phyloP scores from a whole-genome alignment of 306 rosid genomes.

The Prunus persica region DNA sequence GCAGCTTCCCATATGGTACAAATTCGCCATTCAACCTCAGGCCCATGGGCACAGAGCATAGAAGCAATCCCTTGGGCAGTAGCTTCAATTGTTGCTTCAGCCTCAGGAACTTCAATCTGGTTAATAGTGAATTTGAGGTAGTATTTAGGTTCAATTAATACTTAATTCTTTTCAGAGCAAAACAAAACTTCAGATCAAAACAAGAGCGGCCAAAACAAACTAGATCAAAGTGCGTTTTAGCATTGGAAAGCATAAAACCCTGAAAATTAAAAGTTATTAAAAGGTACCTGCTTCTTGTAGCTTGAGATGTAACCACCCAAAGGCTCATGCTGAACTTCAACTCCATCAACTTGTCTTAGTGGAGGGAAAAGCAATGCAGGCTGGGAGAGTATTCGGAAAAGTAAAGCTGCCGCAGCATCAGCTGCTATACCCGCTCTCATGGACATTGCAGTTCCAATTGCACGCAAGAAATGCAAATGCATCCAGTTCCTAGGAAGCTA shows the following conservation, averaged over 20 bases:
- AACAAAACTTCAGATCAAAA: background rate
- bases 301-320: slow-evolving; percentile 70
- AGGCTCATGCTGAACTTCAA: slow-evolving; percentile 81
- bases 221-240: background rate
- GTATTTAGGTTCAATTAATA: background rate
- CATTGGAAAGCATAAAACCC: slow-evolving; percentile 1
- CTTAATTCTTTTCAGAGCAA: background rate
- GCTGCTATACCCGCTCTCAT: slow-evolving; percentile 97
- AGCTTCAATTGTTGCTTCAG: slow-evolving; percentile 93
- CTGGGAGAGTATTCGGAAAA: slow-evolving; percentile 91
- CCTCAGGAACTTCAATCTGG: slow-evolving; percentile 93
- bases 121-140: slow-evolving; percentile 12
- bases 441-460: slow-evolving; percentile 98
- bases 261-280: background rate
- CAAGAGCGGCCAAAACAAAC: background rate
- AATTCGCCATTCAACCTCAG: slow-evolving; percentile 99
- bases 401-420: slow-evolving; percentile 98
- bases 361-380: slow-evolving; percentile 98
- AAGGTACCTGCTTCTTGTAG: slow-evolving; percentile 76
- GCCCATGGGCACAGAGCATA: slow-evolving; percentile 98
- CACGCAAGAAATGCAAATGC: slow-evolving; percentile 98
- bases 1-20: slow-evolving; percentile 99
- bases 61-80: slow-evolving; percentile 99
- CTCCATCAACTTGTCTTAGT: slow-evolving; percentile 87
- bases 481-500: slow-evolving; percentile 99